phyloP scores from a whole-genome alignment of 345 rosid genomes.

The Eutrema japonicum region DNA sequence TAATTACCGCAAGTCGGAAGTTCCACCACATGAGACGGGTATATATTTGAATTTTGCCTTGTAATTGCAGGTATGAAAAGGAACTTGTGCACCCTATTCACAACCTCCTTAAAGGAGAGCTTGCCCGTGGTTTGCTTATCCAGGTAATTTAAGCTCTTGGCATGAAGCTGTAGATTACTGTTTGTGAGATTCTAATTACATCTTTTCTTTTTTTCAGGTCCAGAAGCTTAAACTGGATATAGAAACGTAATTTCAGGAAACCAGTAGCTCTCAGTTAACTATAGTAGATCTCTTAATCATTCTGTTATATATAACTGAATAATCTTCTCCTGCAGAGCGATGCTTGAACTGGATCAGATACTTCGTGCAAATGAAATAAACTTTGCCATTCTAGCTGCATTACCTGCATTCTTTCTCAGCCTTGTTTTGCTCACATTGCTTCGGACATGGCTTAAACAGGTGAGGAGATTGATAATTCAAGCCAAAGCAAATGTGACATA shows the following conservation, averaged over 20 bases:
- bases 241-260: slow-evolving; percentile 75
- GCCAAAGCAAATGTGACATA: slow-evolving; percentile 21
- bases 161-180: slow-evolving; percentile 25
- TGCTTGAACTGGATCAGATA: slow-evolving; percentile 97
- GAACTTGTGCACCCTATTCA: slow-evolving; percentile 86
- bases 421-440: slow-evolving; percentile 60
- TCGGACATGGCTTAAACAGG: slow-evolving; percentile 83
- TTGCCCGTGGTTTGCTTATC: slow-evolving; percentile 93
- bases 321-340: slow-evolving; percentile 62
- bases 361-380: slow-evolving; percentile 95
- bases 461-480: slow-evolving; percentile 29
- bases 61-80: slow-evolving; percentile 72
- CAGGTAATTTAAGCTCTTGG: slow-evolving; percentile 59
- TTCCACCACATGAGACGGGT: slow-evolving; percentile 16
- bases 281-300: slow-evolving; percentile 14
- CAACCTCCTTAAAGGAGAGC: slow-evolving; percentile 90
- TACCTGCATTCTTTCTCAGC: slow-evolving; percentile 91
- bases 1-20: slow-evolving; percentile 1
- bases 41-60: slow-evolving; percentile 14
- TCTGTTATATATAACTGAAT: slow-evolving; percentile 23
- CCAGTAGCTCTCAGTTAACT: slow-evolving; percentile 26
- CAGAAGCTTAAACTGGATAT: slow-evolving; percentile 94
- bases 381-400: slow-evolving; percentile 92
- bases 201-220: slow-evolving; percentile 61
- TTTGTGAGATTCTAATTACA: slow-evolving; percentile 32